Percentiles rank a stretch among this genome's conserved stretches.
phyloP scores from a whole-genome alignment of 2,329 filamentous ascomycete species.

The Clonostachys sp. region DNA sequence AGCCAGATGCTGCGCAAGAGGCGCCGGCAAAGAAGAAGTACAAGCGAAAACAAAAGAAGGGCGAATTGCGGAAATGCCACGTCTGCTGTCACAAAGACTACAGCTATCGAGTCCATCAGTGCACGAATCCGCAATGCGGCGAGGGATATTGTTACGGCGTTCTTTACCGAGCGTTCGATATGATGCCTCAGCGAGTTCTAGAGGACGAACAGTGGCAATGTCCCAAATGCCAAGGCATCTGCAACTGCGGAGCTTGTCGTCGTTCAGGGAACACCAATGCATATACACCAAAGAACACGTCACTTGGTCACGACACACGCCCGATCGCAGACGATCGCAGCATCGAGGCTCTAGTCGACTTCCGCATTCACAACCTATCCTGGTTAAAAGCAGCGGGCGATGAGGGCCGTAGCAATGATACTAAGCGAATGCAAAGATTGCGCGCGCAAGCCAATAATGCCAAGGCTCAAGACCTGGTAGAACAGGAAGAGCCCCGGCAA shows the following conservation, averaged over 20 bases:
- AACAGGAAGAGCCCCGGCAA: constrained; percentile 10
- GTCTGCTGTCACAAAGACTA: constrained; percentile 78
- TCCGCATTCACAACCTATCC: constrained; percentile 78
- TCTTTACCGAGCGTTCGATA: constrained; percentile 85
- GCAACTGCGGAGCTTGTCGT: constrained; percentile 80
- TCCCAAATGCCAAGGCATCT: constrained; percentile 79
- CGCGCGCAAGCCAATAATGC: constrained; percentile 51
- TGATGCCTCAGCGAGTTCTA: constrained; percentile 79
- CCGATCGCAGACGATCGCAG: constrained; percentile 88
- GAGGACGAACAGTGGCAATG: constrained; percentile 82
- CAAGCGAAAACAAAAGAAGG: constrained; percentile 47
- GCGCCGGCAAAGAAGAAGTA: constrained; percentile 57
- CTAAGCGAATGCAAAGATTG: constrained; percentile 52
- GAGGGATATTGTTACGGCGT: constrained; percentile 89
- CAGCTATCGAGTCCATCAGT: constrained; percentile 79
- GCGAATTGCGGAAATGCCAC: constrained; percentile 64
- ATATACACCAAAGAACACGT: constrained; percentile 81
- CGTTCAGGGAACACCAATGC: constrained; percentile 62
- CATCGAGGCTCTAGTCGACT: constrained; percentile 86
- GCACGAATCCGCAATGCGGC: constrained; percentile 64
- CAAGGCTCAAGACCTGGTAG: constrained; percentile 43
- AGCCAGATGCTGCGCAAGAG: constrained; percentile 60
- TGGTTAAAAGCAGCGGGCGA: constrained; percentile 67
- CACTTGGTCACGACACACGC: constrained; percentile 86
- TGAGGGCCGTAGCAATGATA: constrained; percentile 51